Base-by-base conservation (phyloP, 495 filamentous ascomycete species). In the Talaromyces liani region DNA sequence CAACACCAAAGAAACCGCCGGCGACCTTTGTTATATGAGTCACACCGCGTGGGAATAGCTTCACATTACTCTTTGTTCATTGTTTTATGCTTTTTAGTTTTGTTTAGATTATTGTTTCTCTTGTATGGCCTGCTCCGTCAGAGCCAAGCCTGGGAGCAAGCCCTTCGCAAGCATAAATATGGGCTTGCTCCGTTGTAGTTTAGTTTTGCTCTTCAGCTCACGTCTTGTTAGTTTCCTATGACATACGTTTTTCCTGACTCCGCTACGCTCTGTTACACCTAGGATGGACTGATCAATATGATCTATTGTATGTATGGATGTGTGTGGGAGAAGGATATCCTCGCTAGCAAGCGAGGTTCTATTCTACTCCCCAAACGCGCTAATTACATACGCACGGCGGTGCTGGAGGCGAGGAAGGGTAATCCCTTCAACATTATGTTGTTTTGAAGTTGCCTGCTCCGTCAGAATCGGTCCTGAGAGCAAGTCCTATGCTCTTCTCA, bases 1-100 rank as follows among this genome's bases (percentile, higher is more conserved):
- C 22, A 24, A 45, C 16, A 18, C 16, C 65, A 74, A 65, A 24
- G 49, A 54, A 22, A 9, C 49, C 14, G 24, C 55, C 27, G 10
- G 0, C 14, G 27, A 25, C 20, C 49, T 54, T 54, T 54, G 49
- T 54, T 6, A 1, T 34, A 58, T 34, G 27, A 58, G 27, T 58
- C 18, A n/a, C 9, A 58, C 55, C 4, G 4, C 27, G 1, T 58
- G 55, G 55, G 55, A 58, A 58, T 58, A 58, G 55, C 31, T 34
- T 58, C 55, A 58, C 55, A 1, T n/a, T 12, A 3, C 6, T 9
- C 33, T 36, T 36, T 36, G 33, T 36, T 12, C 2, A 6, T 36
- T 12, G 55, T 14, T 34, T 58, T 58, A 22, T 36, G 33, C 27
- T 58, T 58, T 58, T 27, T 34, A 58, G 18, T 31, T 27, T 2